These are phyloP conservation scores for Tetrahymena malaccensis DNA, from an alignment of 73 alveolate genomes.

Conservation along the genomic window DNA sequence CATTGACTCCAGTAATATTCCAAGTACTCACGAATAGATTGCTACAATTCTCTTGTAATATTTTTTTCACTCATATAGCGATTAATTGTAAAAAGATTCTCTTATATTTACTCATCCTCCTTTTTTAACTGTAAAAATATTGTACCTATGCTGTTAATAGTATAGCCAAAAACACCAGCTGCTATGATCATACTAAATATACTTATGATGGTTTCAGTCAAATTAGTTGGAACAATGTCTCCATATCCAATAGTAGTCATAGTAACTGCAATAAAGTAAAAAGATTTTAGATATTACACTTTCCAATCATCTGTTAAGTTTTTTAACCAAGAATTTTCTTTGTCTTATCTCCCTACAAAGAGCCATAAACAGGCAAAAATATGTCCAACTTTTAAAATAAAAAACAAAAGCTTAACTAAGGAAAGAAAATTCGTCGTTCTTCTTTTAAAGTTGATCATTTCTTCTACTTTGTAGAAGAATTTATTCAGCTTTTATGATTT, in stretches of 20 bases:
- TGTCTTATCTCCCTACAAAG: neutral
- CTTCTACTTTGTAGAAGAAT: neutral
- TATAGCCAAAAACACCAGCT: conserved; percentile 52
- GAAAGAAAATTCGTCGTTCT: neutral
- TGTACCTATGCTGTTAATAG: conserved; percentile 22
- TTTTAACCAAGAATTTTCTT: neutral
- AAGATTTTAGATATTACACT: neutral
- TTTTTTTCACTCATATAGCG: conserved; percentile 32
- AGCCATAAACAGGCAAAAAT: neutral
- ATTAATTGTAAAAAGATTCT: conserved; percentile 8
- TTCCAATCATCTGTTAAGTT: neutral
- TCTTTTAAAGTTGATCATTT: neutral
- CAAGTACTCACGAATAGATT: conserved; percentile 23
- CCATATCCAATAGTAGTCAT: conserved; percentile 36
- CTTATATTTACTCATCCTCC: neutral
- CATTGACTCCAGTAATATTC: conserved; percentile 28
- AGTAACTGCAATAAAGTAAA: conserved; percentile 23
- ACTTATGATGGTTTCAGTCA: conserved; percentile 5
- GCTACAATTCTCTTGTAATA: neutral
- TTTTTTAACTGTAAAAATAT: conserved; percentile 7
- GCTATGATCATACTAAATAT: conserved; percentile 29
- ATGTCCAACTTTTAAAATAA: neutral
- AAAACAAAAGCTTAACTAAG: neutral
- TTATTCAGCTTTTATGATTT: neutral
- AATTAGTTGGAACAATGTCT: conserved; percentile 10